Evolutionary conservation across 1,284 basidiomycete genomes (phyloP), one percentile per base, ranked within the genome.

Genomic region (Hymenochaete sp.): DNA sequence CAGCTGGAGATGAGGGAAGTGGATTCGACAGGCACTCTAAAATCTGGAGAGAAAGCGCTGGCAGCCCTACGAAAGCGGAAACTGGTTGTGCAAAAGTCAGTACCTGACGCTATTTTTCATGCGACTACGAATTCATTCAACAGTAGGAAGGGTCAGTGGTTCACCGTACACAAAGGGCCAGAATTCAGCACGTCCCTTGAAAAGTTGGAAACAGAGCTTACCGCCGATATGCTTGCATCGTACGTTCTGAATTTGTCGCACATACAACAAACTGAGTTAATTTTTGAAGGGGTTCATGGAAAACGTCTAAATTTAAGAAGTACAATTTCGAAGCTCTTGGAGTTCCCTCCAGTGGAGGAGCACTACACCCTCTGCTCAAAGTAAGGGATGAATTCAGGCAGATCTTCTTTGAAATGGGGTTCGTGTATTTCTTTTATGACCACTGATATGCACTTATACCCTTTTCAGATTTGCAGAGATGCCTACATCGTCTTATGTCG

Each of bases 331-430:
- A 97, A 57, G 95, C 96, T 1, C 91, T 93, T 55, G 96, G 96
- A 50, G 78, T 84, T 31, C 84, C 85, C 3, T 85, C 93, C 3
- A 76, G 77, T 26, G 88, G 91, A 24, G 96, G 96, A 41, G 92
- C 93, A 9, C 71, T 98, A 26, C 96, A 98, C 64, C 96, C 95
- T 4, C 74, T 99, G 24, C 77, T 98, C 55, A 98, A 98, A 71
- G 96, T 99, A 27, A 77, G 96, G 45, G 95, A 98, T 64, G 96
- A 99, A 66, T 93, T 99, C 64, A 77, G 93, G 43, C 88, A 89
- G 61, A 98, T 98, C 60, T 99, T 99, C 75, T 79, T 99, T 57
- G 96, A 99, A 64, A 98, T 98, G 92, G 96, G 96, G 90, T 93
- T 55, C 47, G 75, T 63, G 16, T 48, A 28, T 28, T 38, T 28